These are phyloP conservation scores for Paramecium octaurelia DNA, from an alignment of 73 alveolate genomes.

Conservation along the genomic window DNA sequence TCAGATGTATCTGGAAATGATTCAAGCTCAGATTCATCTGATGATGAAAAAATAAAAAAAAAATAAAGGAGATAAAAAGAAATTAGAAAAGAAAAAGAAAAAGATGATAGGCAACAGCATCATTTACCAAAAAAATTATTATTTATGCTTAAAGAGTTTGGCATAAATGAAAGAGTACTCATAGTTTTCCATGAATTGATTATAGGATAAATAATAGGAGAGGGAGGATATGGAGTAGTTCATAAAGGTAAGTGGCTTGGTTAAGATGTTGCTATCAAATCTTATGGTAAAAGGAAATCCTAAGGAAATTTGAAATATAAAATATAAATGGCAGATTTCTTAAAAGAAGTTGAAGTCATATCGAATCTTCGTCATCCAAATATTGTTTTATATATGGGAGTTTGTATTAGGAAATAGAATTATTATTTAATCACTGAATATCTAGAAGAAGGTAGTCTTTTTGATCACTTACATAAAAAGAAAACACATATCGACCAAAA, in stretches of 20 bases:
- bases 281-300: conserved; percentile 74
- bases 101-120: not conserved
- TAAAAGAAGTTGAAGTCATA: conserved; percentile 89
- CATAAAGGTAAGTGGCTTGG: conserved; percentile 88
- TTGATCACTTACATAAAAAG: conserved; percentile 76
- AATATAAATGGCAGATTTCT: conserved; percentile 78
- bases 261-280: conserved; percentile 84
- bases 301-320: conserved; percentile 50
- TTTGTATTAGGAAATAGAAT: conserved; percentile 70
- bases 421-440: conserved; percentile 93
- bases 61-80: not conserved
- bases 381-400: conserved; percentile 90
- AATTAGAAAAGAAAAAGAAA: not conserved
- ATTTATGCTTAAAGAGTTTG: conserved; percentile 29
- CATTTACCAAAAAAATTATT: not conserved
- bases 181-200: conserved; percentile 28
- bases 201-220: conserved; percentile 68
- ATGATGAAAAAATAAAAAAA: not conserved
- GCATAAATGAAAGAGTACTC: conserved; percentile 49
- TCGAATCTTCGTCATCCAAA: conserved; percentile 93
- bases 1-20: not conserved
- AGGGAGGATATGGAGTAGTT: conserved; percentile 86
- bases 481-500: conserved; percentile 68
- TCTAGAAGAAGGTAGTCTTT: conserved; percentile 70
- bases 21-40: not conserved